Percentiles rank a stretch among this genome's conserved stretches.
Conservation (phyloP, 2,329 filamentous ascomycete genomes). For the Penicillium carneum region DNA sequence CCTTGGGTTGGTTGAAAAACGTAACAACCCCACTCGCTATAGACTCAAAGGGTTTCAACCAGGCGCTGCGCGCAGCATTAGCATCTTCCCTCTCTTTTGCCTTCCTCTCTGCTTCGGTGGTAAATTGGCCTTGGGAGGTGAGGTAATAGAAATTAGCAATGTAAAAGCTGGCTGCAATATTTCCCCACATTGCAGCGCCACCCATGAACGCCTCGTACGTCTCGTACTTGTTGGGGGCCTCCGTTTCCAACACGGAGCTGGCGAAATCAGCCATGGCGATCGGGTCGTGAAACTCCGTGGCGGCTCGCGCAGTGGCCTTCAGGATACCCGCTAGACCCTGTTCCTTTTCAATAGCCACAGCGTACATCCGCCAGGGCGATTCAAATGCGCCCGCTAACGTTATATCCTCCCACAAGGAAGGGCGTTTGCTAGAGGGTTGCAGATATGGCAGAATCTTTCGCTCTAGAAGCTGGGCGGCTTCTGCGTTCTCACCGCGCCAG, state of each 20-base stretch:
- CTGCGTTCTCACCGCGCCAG: constrained; percentile 29
- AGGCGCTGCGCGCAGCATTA: neutral
- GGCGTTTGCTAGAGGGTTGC: constrained; percentile 22
- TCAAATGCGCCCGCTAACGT: constrained; percentile 22
- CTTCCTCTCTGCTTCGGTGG: constrained; percentile 32
- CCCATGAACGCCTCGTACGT: constrained; percentile 48
- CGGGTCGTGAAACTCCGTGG: constrained; percentile 43
- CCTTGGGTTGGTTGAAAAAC: constrained; percentile 29
- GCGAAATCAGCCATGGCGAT: constrained; percentile 40
- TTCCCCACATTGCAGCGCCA: constrained; percentile 42
- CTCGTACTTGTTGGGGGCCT: constrained; percentile 28
- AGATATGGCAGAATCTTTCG: constrained; percentile 37
- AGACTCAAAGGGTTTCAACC: neutral
- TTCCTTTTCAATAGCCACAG: constrained; percentile 19
- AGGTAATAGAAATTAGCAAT: constrained; percentile 50
- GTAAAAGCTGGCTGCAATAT: constrained; percentile 41
- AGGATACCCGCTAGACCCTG: constrained; percentile 22
- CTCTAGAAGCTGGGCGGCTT: constrained; percentile 37
- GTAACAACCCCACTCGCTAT: neutral
- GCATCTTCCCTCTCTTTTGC: neutral
- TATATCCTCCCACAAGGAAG: constrained; percentile 19
- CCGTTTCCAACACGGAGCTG: constrained; percentile 30
- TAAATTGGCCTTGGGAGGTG: constrained; percentile 38
- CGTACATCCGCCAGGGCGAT: constrained; percentile 43
- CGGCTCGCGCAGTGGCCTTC: constrained; percentile 38